Evolutionary conservation across 495 filamentous ascomycete species (phyloP).

Genomic region (Penicillium argentinense): DNA sequence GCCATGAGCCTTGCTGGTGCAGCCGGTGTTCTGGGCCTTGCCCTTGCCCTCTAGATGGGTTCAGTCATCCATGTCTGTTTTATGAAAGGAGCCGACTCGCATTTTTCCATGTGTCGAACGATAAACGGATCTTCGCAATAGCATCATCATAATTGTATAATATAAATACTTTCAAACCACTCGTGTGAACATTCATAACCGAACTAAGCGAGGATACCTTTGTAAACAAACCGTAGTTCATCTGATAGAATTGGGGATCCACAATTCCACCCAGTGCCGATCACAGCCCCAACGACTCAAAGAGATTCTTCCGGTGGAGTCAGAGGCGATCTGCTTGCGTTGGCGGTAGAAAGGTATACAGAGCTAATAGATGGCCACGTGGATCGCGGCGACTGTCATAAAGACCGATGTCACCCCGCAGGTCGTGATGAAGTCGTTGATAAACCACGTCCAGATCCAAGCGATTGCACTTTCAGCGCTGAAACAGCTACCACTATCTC

Average conservation of each 20-base stretch:
- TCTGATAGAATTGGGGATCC: no score
- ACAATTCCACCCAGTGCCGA: no score
- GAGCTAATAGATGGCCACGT: slow-evolving; percentile 17
- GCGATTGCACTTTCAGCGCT: slow-evolving; percentile 19
- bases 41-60: slow-evolving; percentile 26
- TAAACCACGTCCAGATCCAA: slow-evolving; percentile 27
- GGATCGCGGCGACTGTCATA: slow-evolving; percentile 23
- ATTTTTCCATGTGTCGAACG: no score
- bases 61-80: no score
- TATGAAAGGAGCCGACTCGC: no score
- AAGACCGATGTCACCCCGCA: slow-evolving; percentile 15
- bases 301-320: slow-evolving; percentile 4
- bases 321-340: slow-evolving; percentile 20
- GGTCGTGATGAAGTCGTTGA: slow-evolving; percentile 21
- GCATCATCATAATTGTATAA: no score
- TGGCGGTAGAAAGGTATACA: slow-evolving; percentile 17
- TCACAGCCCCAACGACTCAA: no score
- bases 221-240: no score
- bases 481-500: slow-evolving; percentile 24
- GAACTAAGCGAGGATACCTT: no score
- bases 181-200: no score
- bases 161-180: no score
- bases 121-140: no score
- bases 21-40: slow-evolving; percentile 16
- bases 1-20: slow-evolving; percentile 18